A percentile compares a stretch with the other conserved stretches of the same genome.
Conservation (phyloP, 306 rosid species). For the Rosa persica region DNA sequence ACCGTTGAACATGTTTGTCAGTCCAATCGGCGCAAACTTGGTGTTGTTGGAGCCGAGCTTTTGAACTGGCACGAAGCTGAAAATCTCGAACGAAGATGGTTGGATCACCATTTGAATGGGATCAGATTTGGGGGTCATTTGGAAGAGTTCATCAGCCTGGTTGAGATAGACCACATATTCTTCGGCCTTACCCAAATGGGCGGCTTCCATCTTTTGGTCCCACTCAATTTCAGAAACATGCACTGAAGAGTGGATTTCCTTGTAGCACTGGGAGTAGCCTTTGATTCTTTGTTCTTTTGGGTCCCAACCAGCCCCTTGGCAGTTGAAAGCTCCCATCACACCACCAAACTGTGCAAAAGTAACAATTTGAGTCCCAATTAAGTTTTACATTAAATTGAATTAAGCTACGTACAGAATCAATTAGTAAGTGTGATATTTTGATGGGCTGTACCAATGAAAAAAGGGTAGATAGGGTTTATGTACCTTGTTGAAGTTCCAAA, state of each 20-base stretch:
- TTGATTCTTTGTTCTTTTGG: slow-evolving; percentile 49
- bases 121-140: slow-evolving; percentile 45
- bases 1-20: slow-evolving; percentile 64
- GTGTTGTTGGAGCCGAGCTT: slow-evolving; percentile 25
- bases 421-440: background rate
- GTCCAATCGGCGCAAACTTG: slow-evolving; percentile 78
- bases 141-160: slow-evolving; percentile 42
- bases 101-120: slow-evolving; percentile 45
- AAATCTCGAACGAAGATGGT: slow-evolving; percentile 68
- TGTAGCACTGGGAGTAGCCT: slow-evolving; percentile 64
- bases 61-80: slow-evolving; percentile 53
- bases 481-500: slow-evolving; percentile 90
- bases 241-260: slow-evolving; percentile 43
- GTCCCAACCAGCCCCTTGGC: slow-evolving; percentile 95
- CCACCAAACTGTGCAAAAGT: slow-evolving; percentile 58
- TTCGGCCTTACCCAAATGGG: slow-evolving; percentile 50
- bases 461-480: background rate
- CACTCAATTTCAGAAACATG: slow-evolving; percentile 76
- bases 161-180: slow-evolving; percentile 56
- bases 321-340: slow-evolving; percentile 85
- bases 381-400: background rate
- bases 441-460: no score
- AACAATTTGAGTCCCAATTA: slow-evolving; percentile 7
- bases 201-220: slow-evolving; percentile 64
- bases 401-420: background rate